Conservation (phyloP, 768 basidiomycete species). For the Agrocybe pediades region DNA sequence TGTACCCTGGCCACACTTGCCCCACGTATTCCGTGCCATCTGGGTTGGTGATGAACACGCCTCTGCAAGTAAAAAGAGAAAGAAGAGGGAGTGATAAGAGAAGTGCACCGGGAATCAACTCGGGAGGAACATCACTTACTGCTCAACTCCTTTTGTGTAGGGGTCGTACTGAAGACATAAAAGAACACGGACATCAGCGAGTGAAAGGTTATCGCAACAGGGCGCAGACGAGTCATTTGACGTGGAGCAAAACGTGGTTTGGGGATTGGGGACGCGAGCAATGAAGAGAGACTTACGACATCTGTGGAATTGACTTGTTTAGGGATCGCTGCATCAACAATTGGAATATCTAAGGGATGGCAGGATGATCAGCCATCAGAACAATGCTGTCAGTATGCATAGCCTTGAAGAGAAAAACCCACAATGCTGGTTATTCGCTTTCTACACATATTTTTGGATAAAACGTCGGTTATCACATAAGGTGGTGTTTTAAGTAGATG, state of each 20-base stretch:
- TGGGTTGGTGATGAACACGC: constrained; percentile 74
- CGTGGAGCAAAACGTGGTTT: not conserved
- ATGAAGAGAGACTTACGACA: constrained; percentile 43
- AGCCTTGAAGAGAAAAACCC: constrained; percentile 27
- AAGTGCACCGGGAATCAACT: constrained; percentile 11
- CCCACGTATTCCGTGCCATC: constrained; percentile 74
- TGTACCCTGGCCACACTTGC: constrained; percentile 78
- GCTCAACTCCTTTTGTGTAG: constrained; percentile 61
- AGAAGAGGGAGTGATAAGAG: too few relatives aligned
- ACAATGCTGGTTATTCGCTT: constrained; percentile 20
- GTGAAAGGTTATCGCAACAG: not conserved
- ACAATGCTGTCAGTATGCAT: constrained; percentile 1
- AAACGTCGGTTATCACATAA: not conserved
- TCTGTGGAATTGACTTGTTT: constrained; percentile 61
- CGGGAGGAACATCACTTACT: constrained; percentile 38
- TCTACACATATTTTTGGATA: constrained; percentile 5
- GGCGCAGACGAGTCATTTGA: too few relatives aligned
- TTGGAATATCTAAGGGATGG: constrained; percentile 57
- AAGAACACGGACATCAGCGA: constrained; percentile 1
- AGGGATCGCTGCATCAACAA: constrained; percentile 65
- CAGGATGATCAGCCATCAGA: constrained; percentile 8
- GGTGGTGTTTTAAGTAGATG: not conserved
- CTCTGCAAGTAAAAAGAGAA: constrained; percentile 34
- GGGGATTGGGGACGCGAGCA: not conserved
- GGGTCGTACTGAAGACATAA: constrained; percentile 56